These are phyloP conservation scores for Salvia rosmarinus DNA, from an alignment of 257 asterid species.

Conservation along the genomic window DNA sequence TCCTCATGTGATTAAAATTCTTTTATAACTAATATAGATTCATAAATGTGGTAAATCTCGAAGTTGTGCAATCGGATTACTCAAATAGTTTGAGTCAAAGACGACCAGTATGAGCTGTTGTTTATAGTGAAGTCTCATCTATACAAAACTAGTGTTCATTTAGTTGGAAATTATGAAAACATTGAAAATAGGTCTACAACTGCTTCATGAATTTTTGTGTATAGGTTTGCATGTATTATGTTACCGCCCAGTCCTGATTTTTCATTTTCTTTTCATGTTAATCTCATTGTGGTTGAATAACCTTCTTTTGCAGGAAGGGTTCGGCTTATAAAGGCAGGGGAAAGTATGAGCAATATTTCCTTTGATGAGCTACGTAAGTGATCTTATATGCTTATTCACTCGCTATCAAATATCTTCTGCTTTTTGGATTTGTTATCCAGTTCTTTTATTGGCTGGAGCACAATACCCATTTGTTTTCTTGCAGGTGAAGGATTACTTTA, in stretches of 20 bases:
- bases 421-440: neutral
- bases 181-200: neutral
- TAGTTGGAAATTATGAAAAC: neutral
- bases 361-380: slow-evolving; percentile 88
- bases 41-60: neutral
- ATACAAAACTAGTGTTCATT: neutral
- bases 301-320: slow-evolving; percentile 65
- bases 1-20: neutral
- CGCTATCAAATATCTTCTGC: neutral
- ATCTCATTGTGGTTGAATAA: slow-evolving; percentile 20
- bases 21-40: slow-evolving; percentile 4
- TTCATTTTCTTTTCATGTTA: neutral
- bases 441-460: neutral
- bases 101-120: neutral
- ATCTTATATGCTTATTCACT: slow-evolving; percentile 1
- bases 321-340: slow-evolving; percentile 72
- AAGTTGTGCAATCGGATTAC: slow-evolving; percentile 21
- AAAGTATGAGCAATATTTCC: slow-evolving; percentile 52
- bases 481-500: slow-evolving; percentile 80
- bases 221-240: neutral
- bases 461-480: slow-evolving; percentile 21
- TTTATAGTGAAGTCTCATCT: slow-evolving; percentile 10
- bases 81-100: no score
- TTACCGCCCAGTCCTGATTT: neutral
- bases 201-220: neutral